Evolutionary conservation across 2,329 filamentous ascomycete genomes (phyloP), one percentile per base, ranked within the genome.

Genomic region (Hymenoscyphus fraxineus): DNA sequence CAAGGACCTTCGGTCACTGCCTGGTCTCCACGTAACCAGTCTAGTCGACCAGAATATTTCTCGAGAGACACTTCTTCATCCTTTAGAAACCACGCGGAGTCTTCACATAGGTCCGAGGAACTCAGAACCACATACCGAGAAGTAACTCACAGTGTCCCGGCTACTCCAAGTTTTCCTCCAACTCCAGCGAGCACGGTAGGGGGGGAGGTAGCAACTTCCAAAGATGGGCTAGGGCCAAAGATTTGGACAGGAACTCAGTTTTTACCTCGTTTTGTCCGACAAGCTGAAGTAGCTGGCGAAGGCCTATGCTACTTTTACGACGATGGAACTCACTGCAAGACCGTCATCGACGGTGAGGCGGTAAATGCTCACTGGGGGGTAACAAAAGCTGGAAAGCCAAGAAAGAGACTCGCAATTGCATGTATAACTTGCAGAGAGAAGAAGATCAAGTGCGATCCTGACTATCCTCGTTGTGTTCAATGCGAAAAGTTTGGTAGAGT

Each of bases 401-500:
- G 93, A 70, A 97, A 97, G 79, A 85, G 93, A 64, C 82, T 97
- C 64, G 93, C 93, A 31, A 93, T 96, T 75, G 92, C 92, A n/a
- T 97, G 93, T 74, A 83, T 96, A 65, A 95, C 92, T 13, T 97
- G 93, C 76, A 86, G 93, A 60, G 93, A 97, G 79, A 97, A 97
- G 86, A 97, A 97, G 82, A 96, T 97, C 79, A 97, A 96, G 77
- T 97, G 93, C 74, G 92, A 97, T 69, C 93, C 93, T 1, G 92
- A 93, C 71, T 89, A 87, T 69, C 91, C 91, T 47, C 92, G 92
- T 70, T 97, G 93, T 72, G 85, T 93, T 62, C 93, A 97, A 78
- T 97, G 93, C 76, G 90, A 95, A 75, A 97, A 96, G 79, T 94
- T 94, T 74, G 92, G 93, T 63, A 85, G 92, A 58, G 82, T 89